Conservation (phyloP, 2,329 filamentous ascomycete species). For the Colletotrichum lindemuthianum region DNA sequence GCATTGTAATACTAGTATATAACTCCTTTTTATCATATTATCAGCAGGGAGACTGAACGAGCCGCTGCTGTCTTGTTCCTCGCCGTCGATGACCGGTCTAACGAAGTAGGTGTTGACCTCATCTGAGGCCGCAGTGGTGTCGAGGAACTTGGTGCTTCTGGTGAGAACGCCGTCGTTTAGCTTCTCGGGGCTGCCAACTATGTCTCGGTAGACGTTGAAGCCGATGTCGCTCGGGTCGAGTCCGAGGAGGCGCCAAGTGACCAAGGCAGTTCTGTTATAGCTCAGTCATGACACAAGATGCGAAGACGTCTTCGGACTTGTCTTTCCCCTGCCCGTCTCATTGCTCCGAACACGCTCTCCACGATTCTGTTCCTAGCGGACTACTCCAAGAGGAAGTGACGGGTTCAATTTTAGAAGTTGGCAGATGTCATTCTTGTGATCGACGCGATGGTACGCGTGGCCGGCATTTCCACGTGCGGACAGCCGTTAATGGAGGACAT, state of each 20-base stretch:
- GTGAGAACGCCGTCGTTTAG: conserved; percentile 36
- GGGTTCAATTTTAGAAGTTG: not conserved
- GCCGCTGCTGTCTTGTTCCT: conserved; percentile 31
- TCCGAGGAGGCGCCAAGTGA: conserved; percentile 38
- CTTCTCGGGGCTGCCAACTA: conserved; percentile 1
- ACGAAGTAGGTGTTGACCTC: conserved; percentile 38
- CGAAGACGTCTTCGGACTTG: not conserved
- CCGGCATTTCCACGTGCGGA: not conserved
- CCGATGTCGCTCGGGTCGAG: conserved; percentile 38
- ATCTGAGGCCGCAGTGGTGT: conserved; percentile 25
- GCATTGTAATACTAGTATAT: too few species aligned
- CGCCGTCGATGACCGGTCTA: conserved; percentile 33
- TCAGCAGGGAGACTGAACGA: conserved; percentile 34
- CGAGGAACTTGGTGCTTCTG: conserved; percentile 38
- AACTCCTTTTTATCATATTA: not conserved
- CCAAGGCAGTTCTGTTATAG: not conserved
- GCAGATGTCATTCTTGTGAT: not conserved
- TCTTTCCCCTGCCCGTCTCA: not conserved
- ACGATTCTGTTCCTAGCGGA: not conserved
- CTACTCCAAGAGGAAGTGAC: not conserved
- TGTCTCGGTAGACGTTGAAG: conserved; percentile 39
- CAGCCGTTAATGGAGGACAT: conserved; percentile 11
- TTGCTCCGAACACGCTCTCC: not conserved
- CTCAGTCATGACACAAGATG: too few species aligned
- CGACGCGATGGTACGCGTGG: not conserved